Evolutionary conservation across 176 grass and related monocot genomes (phyloP).

Genomic region (Musa itinerans): DNA sequence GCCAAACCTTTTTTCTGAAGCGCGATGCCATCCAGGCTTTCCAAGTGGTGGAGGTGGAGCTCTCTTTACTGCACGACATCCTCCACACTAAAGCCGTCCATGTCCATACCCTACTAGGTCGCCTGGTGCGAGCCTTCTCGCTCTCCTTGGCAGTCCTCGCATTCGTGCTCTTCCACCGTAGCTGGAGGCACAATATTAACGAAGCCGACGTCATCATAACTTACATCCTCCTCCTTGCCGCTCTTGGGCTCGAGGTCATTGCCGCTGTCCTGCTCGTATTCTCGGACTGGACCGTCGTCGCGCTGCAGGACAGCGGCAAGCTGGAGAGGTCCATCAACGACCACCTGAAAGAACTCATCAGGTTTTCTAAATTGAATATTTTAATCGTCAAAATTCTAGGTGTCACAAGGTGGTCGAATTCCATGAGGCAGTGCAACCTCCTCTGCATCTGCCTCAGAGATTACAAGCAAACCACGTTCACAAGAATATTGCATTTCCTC

Average conservation of each 20-base stretch:
- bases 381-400: neutral
- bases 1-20: neutral
- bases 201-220: constrained; percentile 23
- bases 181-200: neutral
- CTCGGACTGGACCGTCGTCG: constrained; percentile 26
- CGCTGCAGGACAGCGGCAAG: neutral
- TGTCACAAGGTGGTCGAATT: constrained; percentile 34
- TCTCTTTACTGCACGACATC: constrained; percentile 33
- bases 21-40: neutral
- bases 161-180: neutral
- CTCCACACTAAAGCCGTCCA: constrained; percentile 30
- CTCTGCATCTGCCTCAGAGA: constrained; percentile 8
- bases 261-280: constrained; percentile 16
- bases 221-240: constrained; percentile 26
- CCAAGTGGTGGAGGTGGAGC: constrained; percentile 33
- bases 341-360: neutral
- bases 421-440: constrained; percentile 27
- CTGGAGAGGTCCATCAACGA: neutral
- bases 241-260: constrained; percentile 25
- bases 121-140: neutral
- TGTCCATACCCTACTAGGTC: neutral
- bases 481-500: neutral
- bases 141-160: neutral
- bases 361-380: neutral
- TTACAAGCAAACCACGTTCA: neutral